phyloP scores from a whole-genome alignment of 73 alveolate genomes.

The Stentor coeruleus region DNA sequence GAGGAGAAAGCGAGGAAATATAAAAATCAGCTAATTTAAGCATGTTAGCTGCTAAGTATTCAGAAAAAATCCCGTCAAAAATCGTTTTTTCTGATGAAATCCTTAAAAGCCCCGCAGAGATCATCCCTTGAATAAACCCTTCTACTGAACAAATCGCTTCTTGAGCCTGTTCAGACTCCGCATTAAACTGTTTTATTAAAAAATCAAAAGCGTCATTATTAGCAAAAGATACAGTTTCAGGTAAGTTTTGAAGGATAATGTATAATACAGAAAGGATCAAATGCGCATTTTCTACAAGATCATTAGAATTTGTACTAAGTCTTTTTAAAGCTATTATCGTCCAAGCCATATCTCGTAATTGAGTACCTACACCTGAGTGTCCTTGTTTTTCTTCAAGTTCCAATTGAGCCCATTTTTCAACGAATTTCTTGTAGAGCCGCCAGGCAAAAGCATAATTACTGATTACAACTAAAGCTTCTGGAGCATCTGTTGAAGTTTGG shows the following conservation, averaged over 20 bases:
- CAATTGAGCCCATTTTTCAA: slow-evolving; percentile 8
- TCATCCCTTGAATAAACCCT: neutral
- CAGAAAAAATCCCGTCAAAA: slow-evolving; percentile 16
- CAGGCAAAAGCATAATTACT: neutral
- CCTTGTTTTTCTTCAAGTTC: slow-evolving; percentile 14
- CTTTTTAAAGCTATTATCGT: neutral
- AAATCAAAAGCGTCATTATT: neutral
- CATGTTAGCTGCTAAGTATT: neutral
- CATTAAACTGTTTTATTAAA: neutral
- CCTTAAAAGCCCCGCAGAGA: neutral
- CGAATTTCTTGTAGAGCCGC: slow-evolving; percentile 4
- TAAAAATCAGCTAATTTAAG: neutral
- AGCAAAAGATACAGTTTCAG: neutral
- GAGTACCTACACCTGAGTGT: neutral
- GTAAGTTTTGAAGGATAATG: neutral
- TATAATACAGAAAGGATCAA: neutral
- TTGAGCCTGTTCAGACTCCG: neutral
- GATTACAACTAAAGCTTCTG: neutral
- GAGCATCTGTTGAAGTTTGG: neutral
- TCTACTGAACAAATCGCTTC: neutral
- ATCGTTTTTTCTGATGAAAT: neutral
- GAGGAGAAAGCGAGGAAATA: neutral
- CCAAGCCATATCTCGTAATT: neutral
- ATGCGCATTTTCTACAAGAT: slow-evolving; percentile 5
- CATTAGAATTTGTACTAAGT: neutral